Base-by-base conservation (phyloP, 345 rosid species). In the Corymbia maculata region DNA sequence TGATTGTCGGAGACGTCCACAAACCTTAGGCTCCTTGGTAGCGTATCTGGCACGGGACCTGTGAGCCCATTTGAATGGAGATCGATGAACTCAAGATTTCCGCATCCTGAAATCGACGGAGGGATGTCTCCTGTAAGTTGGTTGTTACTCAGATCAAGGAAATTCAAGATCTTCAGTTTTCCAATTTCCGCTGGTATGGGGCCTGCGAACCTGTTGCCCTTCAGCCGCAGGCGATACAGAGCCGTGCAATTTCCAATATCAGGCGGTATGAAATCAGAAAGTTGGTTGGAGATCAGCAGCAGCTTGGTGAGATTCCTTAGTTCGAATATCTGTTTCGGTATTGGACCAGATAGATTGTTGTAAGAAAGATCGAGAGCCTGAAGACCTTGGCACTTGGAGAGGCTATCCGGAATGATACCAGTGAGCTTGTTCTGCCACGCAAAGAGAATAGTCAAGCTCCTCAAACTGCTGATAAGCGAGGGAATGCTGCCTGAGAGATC, bases 281-380 rank as follows among this genome's bases (percentile, higher is more conserved):
- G 91, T 87, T 92, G 92, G 79, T 97, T 96, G 59, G 97, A 94
- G 70, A 97, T 94, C 30, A 97, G 93, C 88, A 97, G 93, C 88
- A 97, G 87, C 94, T 96, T 95, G 57, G 99, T 95, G 88, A 97
- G 95, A 90, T 97, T 97, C 86, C 91, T 92, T 89, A 96, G 85
- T 70, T 92, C 90, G 45, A 96, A 97, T 87, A 97, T 90, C 88
- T 92, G 91, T 36, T 90, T 91, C 0, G 99, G 98, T 45, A 97
- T 93, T 45, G 97, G 92, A 91, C 99, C 99, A 45, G 93, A 93
- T 79, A 96, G 94, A 88, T 87, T 93, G 91, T 97, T 97, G 92
- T 94, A 97, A 44, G 99, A 97, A 24, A 97, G 91, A 91, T 97
- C 99, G 80, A 97, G 92, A 89, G 99, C 98, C 93, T 97, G 94